phyloP scores from a whole-genome alignment of 2,329 filamentous ascomycete genomes.

The Hypoxylon sp. region DNA sequence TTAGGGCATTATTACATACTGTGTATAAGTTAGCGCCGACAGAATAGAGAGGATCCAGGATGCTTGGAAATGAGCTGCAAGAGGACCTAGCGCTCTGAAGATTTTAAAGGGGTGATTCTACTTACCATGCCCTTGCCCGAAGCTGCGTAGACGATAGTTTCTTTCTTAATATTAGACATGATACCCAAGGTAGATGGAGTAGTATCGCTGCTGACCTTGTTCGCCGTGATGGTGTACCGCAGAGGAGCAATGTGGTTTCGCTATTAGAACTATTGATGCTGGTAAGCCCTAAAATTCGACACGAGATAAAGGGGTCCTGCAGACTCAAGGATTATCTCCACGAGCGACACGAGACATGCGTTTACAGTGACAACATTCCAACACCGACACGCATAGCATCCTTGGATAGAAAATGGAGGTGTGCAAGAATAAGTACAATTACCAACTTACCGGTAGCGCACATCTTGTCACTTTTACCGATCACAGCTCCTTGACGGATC shows the following conservation, averaged over 20 bases:
- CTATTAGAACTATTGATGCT: slow-evolving; percentile 62
- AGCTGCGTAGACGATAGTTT: slow-evolving; percentile 73
- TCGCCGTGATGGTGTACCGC: slow-evolving; percentile 75
- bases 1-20: slow-evolving; percentile 25
- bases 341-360: slow-evolving; percentile 2
- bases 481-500: slow-evolving; percentile 63
- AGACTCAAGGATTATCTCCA: slow-evolving; percentile 1
- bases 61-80: neutral
- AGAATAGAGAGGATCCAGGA: neutral
- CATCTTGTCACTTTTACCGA: slow-evolving; percentile 70
- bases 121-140: slow-evolving; percentile 63
- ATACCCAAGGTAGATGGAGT: slow-evolving; percentile 1
- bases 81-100: neutral
- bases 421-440: too few species aligned
- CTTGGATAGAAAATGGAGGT: too few species aligned
- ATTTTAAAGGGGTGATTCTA: slow-evolving; percentile 3
- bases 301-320: slow-evolving; percentile 12
- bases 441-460: slow-evolving; percentile 71
- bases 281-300: slow-evolving; percentile 36
- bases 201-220: slow-evolving; percentile 60
- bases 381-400: too few species aligned
- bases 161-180: slow-evolving; percentile 48
- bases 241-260: slow-evolving; percentile 68
- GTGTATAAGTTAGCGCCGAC: slow-evolving; percentile 20
- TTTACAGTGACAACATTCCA: slow-evolving; percentile 20